These are phyloP conservation scores for Cinchona pubescens DNA, from an alignment of 257 asterid species.

Conservation along the genomic window DNA sequence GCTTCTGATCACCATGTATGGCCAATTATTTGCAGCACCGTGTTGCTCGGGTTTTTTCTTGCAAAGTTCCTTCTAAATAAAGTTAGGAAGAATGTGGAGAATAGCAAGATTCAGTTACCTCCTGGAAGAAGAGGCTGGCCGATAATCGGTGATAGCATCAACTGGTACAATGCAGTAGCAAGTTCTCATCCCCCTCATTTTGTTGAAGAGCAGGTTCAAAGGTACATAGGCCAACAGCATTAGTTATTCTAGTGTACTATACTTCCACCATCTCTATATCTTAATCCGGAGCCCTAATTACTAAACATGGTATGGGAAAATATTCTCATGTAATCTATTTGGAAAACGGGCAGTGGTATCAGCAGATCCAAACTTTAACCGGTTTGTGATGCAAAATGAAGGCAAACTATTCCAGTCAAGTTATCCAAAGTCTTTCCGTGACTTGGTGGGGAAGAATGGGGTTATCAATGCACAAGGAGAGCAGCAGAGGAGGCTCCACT, in stretches of 20 bases:
- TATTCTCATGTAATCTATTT: conserved; percentile 70
- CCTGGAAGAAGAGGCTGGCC: conserved; percentile 90
- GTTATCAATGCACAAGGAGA: conserved; percentile 80
- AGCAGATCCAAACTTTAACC: conserved; percentile 74
- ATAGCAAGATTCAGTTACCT: conserved; percentile 42
- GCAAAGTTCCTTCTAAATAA: conserved; percentile 19
- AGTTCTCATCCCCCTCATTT: conserved; percentile 81
- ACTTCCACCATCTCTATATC: not conserved
- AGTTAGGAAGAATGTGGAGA: conserved; percentile 8
- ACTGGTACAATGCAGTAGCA: conserved; percentile 82
- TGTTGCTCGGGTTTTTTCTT: conserved; percentile 31
- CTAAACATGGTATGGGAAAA: conserved; percentile 61
- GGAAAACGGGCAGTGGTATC: conserved; percentile 83
- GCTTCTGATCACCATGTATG: conserved; percentile 14
- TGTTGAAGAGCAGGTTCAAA: conserved; percentile 65
- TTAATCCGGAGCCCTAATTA: not conserved
- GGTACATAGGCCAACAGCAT: conserved; percentile 27
- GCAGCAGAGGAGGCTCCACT: conserved; percentile 72
- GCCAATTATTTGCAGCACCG: conserved; percentile 29
- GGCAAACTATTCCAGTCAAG: conserved; percentile 77
- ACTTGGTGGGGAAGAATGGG: conserved; percentile 81
- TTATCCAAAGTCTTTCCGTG: conserved; percentile 85
- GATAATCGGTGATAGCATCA: conserved; percentile 65
- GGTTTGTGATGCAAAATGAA: conserved; percentile 81
- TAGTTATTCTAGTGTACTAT: not conserved